Percentiles rank a stretch among this genome's conserved stretches.
These are phyloP conservation scores for Candida hungchunana DNA, from an alignment of 805 yeast species.

Conservation along the genomic window DNA sequence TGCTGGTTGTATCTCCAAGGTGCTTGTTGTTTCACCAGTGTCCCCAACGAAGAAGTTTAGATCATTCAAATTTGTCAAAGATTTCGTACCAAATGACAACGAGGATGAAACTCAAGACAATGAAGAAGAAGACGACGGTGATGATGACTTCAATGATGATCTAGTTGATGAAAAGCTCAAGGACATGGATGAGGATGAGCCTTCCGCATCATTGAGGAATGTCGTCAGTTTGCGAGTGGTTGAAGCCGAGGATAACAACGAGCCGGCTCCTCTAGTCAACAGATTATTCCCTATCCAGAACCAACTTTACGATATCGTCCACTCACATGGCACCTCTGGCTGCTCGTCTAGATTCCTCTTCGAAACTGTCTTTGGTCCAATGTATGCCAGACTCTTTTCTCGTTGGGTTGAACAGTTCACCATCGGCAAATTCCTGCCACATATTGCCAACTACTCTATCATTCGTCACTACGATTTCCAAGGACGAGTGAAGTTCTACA, in stretches of 20 bases:
- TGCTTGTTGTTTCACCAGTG: slow-evolving; percentile 45
- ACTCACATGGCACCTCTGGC: slow-evolving; percentile 43
- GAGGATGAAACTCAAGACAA: slow-evolving; percentile 28
- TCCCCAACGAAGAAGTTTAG: slow-evolving; percentile 45
- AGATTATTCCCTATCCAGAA: slow-evolving; percentile 57
- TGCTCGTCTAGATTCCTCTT: slow-evolving; percentile 54
- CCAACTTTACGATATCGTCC: slow-evolving; percentile 54
- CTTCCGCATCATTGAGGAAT: slow-evolving; percentile 14
- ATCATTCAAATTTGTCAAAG: slow-evolving; percentile 40
- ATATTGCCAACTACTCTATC: slow-evolving; percentile 35
- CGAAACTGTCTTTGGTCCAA: slow-evolving; percentile 47
- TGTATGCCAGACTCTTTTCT: slow-evolving; percentile 47
- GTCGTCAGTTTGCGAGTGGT: slow-evolving; percentile 19
- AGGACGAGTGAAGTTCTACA: slow-evolving; percentile 68
- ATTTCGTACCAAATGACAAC: slow-evolving; percentile 31
- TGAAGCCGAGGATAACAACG: slow-evolving; percentile 10
- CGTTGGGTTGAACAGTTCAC: slow-evolving; percentile 46
- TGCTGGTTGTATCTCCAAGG: slow-evolving; percentile 43
- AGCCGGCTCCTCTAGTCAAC: slow-evolving; percentile 34
- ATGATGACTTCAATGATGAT: slow-evolving; percentile 30
- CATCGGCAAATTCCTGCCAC: slow-evolving; percentile 30
- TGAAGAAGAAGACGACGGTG: slow-evolving; percentile 28
- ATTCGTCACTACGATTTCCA: slow-evolving; percentile 65
- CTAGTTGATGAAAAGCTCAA: slow-evolving; percentile 26
- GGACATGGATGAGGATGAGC: slow-evolving; percentile 22